Evolutionary conservation across 768 basidiomycete species (phyloP), one percentile per base, ranked within the genome.

Genomic region (Erythrobasidium yunnanense): DNA sequence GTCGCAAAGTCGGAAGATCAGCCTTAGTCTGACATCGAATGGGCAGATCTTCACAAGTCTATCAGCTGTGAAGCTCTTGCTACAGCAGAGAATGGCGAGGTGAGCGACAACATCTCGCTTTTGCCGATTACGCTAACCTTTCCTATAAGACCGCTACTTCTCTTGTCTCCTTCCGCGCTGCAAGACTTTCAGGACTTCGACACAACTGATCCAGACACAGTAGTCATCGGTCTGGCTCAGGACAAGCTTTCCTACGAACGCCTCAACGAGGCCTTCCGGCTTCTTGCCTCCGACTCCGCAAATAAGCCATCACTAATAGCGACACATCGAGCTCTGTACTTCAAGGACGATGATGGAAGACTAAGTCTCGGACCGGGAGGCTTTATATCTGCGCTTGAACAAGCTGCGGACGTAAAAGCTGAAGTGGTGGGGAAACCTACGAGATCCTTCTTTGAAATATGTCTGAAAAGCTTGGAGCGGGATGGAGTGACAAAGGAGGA

Each of bases 311-410:
- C 77, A 2, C 77, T 86, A 56, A 81, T 87, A 29, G 83, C 83
- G 0, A 81, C 85, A 0, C 84, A 86, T 75, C 78, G 80, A 53
- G 80, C 81, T 1, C 79, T 79, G 58, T 85, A 81, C 74, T 73
- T 84, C 27, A 74, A 77, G 0, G 75, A 74, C 20, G 70, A 77
- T 3, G 79, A 81, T 30, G 81, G 79, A 0, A 75, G 75, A 0
- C 78, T 86, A 5, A 84, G 83, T 2, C 77, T 87, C 13, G 86
- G 86, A 1, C 84, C 85, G 0, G 85, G 86, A 0, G 84, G 85
- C 1, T 87, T 87, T 70, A 81, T 87, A 18, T 74, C 78, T 1
- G 84, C 83, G 0, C 78, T 87, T 15, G 85, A 87, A 71, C 74
- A 76, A 17, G 84, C 84, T 0, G 67, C 81, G 0, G 80, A 78